Evolutionary conservation across 768 basidiomycete genomes (phyloP).

Genomic region (Panaeolus papilionaceus): DNA sequence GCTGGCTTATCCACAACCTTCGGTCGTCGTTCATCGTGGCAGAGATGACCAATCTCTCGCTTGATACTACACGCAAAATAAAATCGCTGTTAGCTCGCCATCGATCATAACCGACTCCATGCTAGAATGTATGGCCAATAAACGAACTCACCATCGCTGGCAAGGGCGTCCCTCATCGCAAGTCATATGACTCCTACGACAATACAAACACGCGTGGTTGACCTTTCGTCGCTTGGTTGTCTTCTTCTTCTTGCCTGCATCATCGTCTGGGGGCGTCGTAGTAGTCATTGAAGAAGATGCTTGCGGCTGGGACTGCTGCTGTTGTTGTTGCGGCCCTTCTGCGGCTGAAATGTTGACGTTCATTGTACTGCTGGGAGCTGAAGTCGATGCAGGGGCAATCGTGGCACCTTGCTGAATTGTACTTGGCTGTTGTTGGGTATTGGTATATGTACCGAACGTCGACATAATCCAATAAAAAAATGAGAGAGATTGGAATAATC

Average conservation of each 20-base stretch:
- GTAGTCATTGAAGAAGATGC: conserved; percentile 15
- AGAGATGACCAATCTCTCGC: conserved; percentile 94
- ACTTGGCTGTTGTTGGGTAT: conserved; percentile 1
- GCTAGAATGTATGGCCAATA: conserved; percentile 10
- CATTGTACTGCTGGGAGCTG: conserved; percentile 10
- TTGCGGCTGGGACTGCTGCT: conserved; percentile 3
- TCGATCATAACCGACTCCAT: neutral
- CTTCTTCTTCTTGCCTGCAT: conserved; percentile 53
- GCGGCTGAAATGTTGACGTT: conserved; percentile 14
- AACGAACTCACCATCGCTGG: conserved; percentile 80
- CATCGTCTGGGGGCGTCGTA: conserved; percentile 36
- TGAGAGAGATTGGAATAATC: conserved; percentile 3
- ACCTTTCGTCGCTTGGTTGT: conserved; percentile 79
- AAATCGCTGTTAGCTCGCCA: neutral
- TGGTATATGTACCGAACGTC: neutral
- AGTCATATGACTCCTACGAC: conserved; percentile 91
- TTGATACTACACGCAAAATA: conserved; percentile 69
- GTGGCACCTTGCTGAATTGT: conserved; percentile 2
- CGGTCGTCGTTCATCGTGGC: conserved; percentile 83
- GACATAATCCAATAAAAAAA: neutral
- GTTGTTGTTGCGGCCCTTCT: conserved; percentile 10
- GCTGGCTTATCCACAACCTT: conserved; percentile 55
- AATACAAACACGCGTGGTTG: conserved; percentile 94
- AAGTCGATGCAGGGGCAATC: conserved; percentile 14
- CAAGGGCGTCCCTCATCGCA: conserved; percentile 92